Evolutionary conservation across 2,329 filamentous ascomycete genomes (phyloP), one percentile per base, ranked within the genome.

Genomic region (Gnomoniopsis smithogilvyi): DNA sequence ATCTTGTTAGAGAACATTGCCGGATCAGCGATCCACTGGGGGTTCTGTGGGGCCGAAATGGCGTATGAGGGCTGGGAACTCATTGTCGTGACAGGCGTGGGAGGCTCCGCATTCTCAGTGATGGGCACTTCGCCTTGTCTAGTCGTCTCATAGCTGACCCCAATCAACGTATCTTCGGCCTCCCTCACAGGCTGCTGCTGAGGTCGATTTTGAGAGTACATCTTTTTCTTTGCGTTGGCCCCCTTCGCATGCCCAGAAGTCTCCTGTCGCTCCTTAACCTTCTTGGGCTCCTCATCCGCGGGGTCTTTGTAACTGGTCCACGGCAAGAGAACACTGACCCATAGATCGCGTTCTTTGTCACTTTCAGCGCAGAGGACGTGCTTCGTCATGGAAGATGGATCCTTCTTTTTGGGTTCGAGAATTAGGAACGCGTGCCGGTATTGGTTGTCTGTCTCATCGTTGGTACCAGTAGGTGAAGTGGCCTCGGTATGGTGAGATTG

Each of bases 391-490:
- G 90, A 92, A 22, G 82, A 87, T 0, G 92, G 92, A 69, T 99
- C 95, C 73, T 96, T 98, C 73, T 92, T 92, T 78, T 99, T 99
- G 1, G 94, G 94, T 70, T 99, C 95, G 54, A 98, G 73, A 56
- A 99, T 90, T 49, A 98, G 79, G 76, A 99, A 99, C 0, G 95
- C 95, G 74, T 99, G 95, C 6, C 95, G 89, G 71, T 96, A 99
- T 72, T 98, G 92, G 68, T 96, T 96, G 61, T 98, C 95, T 51
- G 85, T 77, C 56, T 96, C 92, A 48, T 96, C 92, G 19, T 85
- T 80, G 21, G 74, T 69, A 3, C 80, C 78, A n/a, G 82, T 81
- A 4, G 88, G 85, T 15, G 89, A 61, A 2, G 34, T 87, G 34
- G 85, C 81, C 56, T 80, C 82, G n/a, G 76, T 80, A 59, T 80